Evolutionary conservation across 306 rosid genomes (phyloP).

Genomic region (Cicer judaicum): DNA sequence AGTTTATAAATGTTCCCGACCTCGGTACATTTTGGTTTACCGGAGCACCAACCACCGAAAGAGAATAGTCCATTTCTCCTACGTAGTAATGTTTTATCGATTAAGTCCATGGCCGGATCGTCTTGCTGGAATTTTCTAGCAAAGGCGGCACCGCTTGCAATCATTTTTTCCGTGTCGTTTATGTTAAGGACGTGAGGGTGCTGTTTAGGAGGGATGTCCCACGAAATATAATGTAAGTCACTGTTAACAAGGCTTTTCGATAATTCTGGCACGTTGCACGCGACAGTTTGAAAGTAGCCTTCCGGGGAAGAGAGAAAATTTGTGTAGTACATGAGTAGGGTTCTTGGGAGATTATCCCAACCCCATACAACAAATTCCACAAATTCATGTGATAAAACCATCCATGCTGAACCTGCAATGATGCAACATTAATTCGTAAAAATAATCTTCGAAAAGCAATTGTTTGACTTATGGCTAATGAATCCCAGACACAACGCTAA

Average conservation of each 20-base stretch:
- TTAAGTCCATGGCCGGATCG: conserved; percentile 65
- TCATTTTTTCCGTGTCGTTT: conserved; percentile 74
- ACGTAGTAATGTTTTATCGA: conserved; percentile 61
- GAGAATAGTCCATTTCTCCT: conserved; percentile 61
- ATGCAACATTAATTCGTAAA: conserved; percentile 29
- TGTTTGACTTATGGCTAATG: conserved; percentile 10
- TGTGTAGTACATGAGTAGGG: conserved; percentile 90
- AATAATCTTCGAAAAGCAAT: not conserved
- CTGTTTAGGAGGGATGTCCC: conserved; percentile 88
- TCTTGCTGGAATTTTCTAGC: conserved; percentile 74
- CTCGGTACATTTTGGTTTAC: conserved; percentile 70
- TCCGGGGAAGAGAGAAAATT: conserved; percentile 94
- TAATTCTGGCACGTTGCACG: conserved; percentile 78
- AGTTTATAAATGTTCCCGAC: conserved; percentile 71
- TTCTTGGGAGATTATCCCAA: conserved; percentile 96
- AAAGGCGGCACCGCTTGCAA: conserved; percentile 78
- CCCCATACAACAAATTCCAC: conserved; percentile 86
- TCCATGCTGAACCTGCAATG: conserved; percentile 95
- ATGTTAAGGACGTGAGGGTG: conserved; percentile 83
- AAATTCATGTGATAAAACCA: conserved; percentile 78
- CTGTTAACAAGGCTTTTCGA: conserved; percentile 73
- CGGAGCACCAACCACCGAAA: conserved; percentile 93
- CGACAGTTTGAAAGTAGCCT: conserved; percentile 93
- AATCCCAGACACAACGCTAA: too few species aligned
- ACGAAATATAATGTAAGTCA: conserved; percentile 85